Evolutionary conservation across 495 filamentous ascomycete species (phyloP).

Genomic region (Thermochaetoides thermophila): DNA sequence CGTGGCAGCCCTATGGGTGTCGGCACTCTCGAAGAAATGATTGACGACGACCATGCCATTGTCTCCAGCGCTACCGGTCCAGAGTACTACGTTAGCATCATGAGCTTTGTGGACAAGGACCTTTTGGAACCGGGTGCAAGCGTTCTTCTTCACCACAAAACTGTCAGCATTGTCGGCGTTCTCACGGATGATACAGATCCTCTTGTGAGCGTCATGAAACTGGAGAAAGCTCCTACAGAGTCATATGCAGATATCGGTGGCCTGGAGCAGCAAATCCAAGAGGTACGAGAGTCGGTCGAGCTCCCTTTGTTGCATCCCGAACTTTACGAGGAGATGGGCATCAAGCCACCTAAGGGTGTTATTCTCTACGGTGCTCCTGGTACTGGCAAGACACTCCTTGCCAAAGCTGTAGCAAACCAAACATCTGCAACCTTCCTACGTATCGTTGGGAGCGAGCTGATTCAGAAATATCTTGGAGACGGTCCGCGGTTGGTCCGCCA

Average conservation of each 20-base stretch:
- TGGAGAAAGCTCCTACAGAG: conserved; percentile 96
- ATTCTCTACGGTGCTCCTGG: conserved; percentile 97
- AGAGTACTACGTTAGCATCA: conserved; percentile 99
- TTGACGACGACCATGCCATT: conserved; percentile 98
- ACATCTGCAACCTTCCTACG: conserved; percentile 96
- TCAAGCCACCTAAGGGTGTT: conserved; percentile 98
- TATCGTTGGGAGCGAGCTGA: conserved; percentile 94
- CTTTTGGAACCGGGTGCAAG: conserved; percentile 91
- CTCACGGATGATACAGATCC: conserved; percentile 95
- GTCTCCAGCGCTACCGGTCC: conserved; percentile 94
- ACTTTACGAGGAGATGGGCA: conserved; percentile 99
- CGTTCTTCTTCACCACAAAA: conserved; percentile 93
- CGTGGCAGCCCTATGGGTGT: conserved; percentile 97
- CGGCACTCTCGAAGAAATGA: conserved; percentile 95
- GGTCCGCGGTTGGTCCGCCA: conserved; percentile 88
- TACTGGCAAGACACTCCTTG: conserved; percentile 93
- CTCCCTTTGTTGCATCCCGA: conserved; percentile 91
- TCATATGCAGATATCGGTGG: conserved; percentile 98
- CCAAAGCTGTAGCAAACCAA: conserved; percentile 97
- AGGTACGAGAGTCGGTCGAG: conserved; percentile 94
- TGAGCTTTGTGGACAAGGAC: conserved; percentile 99
- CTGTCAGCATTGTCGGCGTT: conserved; percentile 93
- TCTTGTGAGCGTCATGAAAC: conserved; percentile 96
- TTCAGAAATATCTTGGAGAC: conserved; percentile 98
- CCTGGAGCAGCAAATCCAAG: conserved; percentile 87